phyloP scores from a whole-genome alignment of 192 early-diverging fungal genomes.

The Phlyctochytrium planicorne region DNA sequence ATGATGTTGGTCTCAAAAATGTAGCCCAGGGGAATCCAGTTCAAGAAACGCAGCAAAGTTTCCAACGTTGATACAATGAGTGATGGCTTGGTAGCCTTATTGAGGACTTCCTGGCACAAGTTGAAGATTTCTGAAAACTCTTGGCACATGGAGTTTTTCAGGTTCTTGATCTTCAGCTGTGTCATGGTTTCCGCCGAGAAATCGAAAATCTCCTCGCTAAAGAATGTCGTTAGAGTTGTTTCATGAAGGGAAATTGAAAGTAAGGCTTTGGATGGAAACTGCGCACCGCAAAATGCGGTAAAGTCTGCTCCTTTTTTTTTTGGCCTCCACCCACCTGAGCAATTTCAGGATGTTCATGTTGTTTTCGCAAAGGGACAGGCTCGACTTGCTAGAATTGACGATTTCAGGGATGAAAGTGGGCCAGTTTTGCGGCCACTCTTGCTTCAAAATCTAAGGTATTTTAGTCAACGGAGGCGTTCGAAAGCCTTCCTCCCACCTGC shows the following conservation, averaged over 20 bases:
- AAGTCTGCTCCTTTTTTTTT: neutral
- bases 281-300: constrained; percentile 4
- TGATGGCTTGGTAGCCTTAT: constrained; percentile 84
- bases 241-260: constrained; percentile 21
- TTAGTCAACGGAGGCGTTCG: neutral
- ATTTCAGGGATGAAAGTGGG: constrained; percentile 98
- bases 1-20: constrained; percentile 96
- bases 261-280: neutral
- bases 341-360: constrained; percentile 99
- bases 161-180: constrained; percentile 86
- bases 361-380: constrained; percentile 94
- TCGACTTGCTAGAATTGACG: constrained; percentile 89
- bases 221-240: constrained; percentile 6
- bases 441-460: constrained; percentile 85
- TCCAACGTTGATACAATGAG: constrained; percentile 91
- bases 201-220: constrained; percentile 98
- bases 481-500: constrained; percentile 60
- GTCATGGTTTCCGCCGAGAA: constrained; percentile 99
- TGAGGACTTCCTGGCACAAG: constrained; percentile 91
- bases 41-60: constrained; percentile 92
- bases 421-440: constrained; percentile 99
- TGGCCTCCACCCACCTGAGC: constrained; percentile 63
- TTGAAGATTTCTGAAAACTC: constrained; percentile 96
- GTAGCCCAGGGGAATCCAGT: constrained; percentile 98
- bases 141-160: constrained; percentile 92